Conservation (phyloP, 23 red algal genomes). For the Gracilariopsis chorda region DNA sequence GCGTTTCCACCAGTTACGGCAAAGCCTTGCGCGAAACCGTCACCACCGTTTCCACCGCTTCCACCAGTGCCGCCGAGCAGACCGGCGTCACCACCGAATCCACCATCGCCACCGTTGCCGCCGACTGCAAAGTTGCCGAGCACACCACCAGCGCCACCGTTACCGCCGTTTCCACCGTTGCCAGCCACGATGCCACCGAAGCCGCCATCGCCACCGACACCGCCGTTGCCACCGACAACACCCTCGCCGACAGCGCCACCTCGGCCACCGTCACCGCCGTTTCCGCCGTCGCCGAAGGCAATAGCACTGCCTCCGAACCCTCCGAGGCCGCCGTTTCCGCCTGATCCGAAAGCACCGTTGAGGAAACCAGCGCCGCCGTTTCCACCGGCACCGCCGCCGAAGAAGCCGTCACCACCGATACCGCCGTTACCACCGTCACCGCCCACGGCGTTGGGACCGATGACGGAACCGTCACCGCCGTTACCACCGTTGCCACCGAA, state of each 20-base stretch:
- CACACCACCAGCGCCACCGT: constrained; percentile 1
- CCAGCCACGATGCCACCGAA: background rate
- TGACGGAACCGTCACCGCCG: constrained; percentile 1
- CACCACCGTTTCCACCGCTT: background rate
- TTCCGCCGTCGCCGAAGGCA: background rate
- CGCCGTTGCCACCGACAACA: constrained; percentile 4
- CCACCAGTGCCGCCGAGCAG: background rate
- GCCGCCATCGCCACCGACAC: background rate
- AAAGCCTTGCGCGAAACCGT: background rate
- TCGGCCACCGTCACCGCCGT: background rate
- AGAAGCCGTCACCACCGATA: constrained; percentile 26
- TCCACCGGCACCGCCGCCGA: constrained; percentile 1
- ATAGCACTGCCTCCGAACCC: constrained; percentile 3
- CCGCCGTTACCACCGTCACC: constrained; percentile 23
- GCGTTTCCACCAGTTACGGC: background rate
- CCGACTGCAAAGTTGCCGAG: background rate
- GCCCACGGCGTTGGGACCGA: background rate
- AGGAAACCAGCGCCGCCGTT: constrained; percentile 2
- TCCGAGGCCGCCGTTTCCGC: constrained; percentile 3
- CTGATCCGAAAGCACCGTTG: background rate
- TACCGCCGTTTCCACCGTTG: constrained; percentile 11
- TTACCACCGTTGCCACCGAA: constrained; percentile 23
- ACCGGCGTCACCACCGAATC: constrained; percentile 9
- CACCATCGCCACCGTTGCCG: constrained; percentile 4
- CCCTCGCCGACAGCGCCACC: background rate